Evolutionary conservation across 148 eudicot genomes (phyloP).

Genomic region (Cornus kousa): DNA sequence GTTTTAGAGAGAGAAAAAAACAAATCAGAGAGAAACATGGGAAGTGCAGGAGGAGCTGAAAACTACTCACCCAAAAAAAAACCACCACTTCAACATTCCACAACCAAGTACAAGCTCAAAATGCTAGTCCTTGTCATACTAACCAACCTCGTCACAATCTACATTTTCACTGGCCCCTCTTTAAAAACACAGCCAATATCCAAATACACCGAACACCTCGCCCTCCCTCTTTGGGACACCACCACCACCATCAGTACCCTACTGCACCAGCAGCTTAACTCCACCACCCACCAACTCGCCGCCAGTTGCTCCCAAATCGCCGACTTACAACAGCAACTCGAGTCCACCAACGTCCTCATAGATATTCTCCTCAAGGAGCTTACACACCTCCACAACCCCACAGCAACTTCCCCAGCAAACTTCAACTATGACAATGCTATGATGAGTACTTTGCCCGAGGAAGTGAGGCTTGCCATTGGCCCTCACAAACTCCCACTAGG

Average conservation of each 20-base stretch:
- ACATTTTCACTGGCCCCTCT: conserved; percentile 23
- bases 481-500: conserved; percentile 46
- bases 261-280: conserved; percentile 18
- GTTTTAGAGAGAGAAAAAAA: too few relatives aligned
- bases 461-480: conserved; percentile 23
- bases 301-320: neutral
- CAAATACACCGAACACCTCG: conserved; percentile 20
- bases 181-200: conserved; percentile 14
- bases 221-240: conserved; percentile 18
- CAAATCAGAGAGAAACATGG: conserved; percentile 14
- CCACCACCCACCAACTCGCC: conserved; percentile 22
- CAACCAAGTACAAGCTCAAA: conserved; percentile 30
- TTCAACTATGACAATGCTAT: too few relatives aligned
- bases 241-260: conserved; percentile 4
- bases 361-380: conserved; percentile 17
- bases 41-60: conserved; percentile 19
- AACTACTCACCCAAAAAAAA: conserved; percentile 32
- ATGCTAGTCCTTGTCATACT: conserved; percentile 20
- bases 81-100: conserved; percentile 9
- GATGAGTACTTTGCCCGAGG: conserved; percentile 9
- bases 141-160: conserved; percentile 38
- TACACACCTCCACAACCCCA: too few relatives aligned
- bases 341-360: conserved; percentile 2
- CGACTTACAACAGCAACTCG: conserved; percentile 21
- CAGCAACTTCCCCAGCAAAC: too few relatives aligned